Percentiles rank a stretch among this genome's conserved stretches.
Conservation (phyloP, 331 rosid genomes). For the Acacia concinna region DNA sequence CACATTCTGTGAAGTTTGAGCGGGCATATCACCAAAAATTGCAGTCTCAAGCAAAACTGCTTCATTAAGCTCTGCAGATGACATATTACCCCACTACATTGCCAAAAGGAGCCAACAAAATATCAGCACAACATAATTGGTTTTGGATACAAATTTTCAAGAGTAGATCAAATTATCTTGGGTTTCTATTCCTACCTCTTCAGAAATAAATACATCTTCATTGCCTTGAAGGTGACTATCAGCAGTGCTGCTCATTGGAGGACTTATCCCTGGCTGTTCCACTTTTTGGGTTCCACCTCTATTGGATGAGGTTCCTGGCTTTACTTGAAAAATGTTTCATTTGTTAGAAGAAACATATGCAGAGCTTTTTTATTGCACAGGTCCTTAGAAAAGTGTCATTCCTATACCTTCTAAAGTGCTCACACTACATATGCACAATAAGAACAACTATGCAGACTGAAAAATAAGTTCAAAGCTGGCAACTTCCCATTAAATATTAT, state of each 20-base stretch:
- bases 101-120: conserved; percentile 23
- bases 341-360: conserved; percentile 34
- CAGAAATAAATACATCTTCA: conserved; percentile 28
- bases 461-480: conserved; percentile 10
- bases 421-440: neutral
- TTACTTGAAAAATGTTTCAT: conserved; percentile 19
- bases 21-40: conserved; percentile 46
- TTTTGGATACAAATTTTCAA: conserved; percentile 6
- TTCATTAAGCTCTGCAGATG: conserved; percentile 72
- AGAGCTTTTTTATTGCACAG: conserved; percentile 5
- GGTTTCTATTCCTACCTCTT: conserved; percentile 45
- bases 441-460: neutral
- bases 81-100: conserved; percentile 71
- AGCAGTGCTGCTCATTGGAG: conserved; percentile 26
- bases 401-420: conserved; percentile 1
- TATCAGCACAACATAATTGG: conserved; percentile 24
- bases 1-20: conserved; percentile 27
- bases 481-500: neutral
- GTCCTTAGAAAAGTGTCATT: conserved; percentile 14
- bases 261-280: conserved; percentile 32
- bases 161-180: conserved; percentile 10
- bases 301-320: conserved; percentile 49
- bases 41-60: conserved; percentile 68
- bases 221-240: conserved; percentile 31
- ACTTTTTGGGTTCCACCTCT: conserved; percentile 34